Conservation (phyloP, 306 rosid genomes). For the Casuarina cunninghamiana region DNA sequence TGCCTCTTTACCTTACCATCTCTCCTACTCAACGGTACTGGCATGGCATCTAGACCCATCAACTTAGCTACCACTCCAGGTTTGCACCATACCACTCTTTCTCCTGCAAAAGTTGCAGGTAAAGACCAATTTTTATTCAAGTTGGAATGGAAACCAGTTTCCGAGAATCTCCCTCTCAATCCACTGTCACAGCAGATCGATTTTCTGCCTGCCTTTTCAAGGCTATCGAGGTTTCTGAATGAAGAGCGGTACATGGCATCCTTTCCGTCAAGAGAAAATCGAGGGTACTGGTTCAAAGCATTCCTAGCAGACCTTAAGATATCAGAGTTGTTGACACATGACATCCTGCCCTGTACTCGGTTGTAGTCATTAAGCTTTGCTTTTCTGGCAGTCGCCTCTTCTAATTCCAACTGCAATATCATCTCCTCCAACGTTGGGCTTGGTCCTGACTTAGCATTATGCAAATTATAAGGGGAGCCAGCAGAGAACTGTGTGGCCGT, state of each 20-base stretch:
- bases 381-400: slow-evolving; percentile 66
- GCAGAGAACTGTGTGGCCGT: slow-evolving; percentile 30
- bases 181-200: slow-evolving; percentile 54
- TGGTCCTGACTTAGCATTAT: slow-evolving; percentile 24
- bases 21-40: slow-evolving; percentile 43
- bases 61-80: slow-evolving; percentile 90
- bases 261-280: slow-evolving; percentile 94
- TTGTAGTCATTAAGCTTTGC: slow-evolving; percentile 35
- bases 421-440: slow-evolving; percentile 67
- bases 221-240: slow-evolving; percentile 42
- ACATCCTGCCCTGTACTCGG: slow-evolving; percentile 56
- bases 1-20: slow-evolving; percentile 42
- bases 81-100: slow-evolving; percentile 78
- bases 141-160: slow-evolving; percentile 20
- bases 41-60: slow-evolving; percentile 93
- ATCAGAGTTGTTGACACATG: slow-evolving; percentile 76
- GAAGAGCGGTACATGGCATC: slow-evolving; percentile 86
- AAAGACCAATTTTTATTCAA: slow-evolving; percentile 32
- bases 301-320: slow-evolving; percentile 81
- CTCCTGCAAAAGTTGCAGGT: slow-evolving; percentile 64
- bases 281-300: slow-evolving; percentile 88
- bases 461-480: slow-evolving; percentile 25
- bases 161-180: slow-evolving; percentile 27
- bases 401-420: slow-evolving; percentile 61
- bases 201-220: slow-evolving; percentile 37